Percentiles rank a stretch among this genome's conserved stretches.
Evolutionary conservation across 2,329 filamentous ascomycete species (phyloP).

Genomic region (Colletotrichum sp.): DNA sequence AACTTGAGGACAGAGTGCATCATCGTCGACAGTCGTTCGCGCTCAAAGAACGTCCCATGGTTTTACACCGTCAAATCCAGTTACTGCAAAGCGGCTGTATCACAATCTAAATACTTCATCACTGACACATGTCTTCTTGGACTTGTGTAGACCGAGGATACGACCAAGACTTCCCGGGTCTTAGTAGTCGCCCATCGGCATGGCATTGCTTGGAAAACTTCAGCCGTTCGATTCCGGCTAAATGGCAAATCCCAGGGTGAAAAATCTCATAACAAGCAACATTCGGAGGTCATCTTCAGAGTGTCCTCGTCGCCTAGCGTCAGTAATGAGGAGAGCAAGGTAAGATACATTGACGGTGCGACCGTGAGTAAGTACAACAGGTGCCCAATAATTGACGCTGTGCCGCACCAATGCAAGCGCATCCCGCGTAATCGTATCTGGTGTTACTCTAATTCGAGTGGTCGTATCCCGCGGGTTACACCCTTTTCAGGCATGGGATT

Average conservation of each 20-base stretch:
- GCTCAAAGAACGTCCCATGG: too few species aligned
- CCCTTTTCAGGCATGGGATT: background rate
- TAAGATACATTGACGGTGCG: background rate
- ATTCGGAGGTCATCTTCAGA: too few species aligned
- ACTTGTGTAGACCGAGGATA: accelerated
- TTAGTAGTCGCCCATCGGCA: background rate
- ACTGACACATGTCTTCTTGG: background rate
- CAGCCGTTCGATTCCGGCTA: background rate
- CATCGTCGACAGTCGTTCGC: background rate
- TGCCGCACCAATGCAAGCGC: background rate
- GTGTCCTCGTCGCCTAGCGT: background rate
- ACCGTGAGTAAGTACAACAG: background rate
- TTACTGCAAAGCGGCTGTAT: too few species aligned
- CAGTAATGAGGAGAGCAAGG: background rate
- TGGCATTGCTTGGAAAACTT: background rate
- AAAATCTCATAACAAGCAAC: accelerated
- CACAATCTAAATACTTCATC: background rate
- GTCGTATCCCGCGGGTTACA: background rate
- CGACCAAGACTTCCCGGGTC: accelerated
- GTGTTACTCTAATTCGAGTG: background rate
- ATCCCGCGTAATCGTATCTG: background rate
- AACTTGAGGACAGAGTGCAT: background rate
- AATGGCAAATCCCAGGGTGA: accelerated
- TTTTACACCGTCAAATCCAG: too few species aligned
- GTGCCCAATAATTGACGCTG: background rate